Conservation (phyloP, 345 rosid genomes). For the Salix arbutifolia region DNA sequence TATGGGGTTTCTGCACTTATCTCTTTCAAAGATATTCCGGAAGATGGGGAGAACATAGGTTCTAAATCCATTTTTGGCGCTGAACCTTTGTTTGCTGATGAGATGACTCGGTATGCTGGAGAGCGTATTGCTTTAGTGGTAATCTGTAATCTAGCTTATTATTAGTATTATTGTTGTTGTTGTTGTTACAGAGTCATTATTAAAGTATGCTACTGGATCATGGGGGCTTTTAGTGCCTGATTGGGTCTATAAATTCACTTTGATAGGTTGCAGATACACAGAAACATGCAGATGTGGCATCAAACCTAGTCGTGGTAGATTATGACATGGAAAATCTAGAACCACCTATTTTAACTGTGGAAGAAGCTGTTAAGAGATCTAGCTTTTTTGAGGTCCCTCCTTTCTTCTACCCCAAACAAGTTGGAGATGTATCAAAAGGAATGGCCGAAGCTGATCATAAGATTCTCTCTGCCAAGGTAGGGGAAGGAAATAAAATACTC, state of each 20-base stretch:
- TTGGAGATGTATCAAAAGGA: constrained; percentile 67
- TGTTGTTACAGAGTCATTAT: too few relatives aligned
- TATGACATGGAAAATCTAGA: constrained; percentile 55
- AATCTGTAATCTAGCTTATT: constrained; percentile 11
- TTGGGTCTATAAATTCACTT: background rate
- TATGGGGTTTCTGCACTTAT: constrained; percentile 46
- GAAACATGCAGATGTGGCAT: constrained; percentile 70
- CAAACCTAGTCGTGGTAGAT: constrained; percentile 55
- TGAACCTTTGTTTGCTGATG: constrained; percentile 68
- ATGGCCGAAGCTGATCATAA: constrained; percentile 75
- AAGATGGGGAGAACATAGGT: constrained; percentile 66
- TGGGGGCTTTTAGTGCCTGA: too few relatives aligned
- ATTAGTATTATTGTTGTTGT: too few relatives aligned
- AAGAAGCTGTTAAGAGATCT: constrained; percentile 63
- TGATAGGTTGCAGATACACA: constrained; percentile 83
- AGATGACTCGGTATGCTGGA: constrained; percentile 56
- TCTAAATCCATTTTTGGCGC: constrained; percentile 33
- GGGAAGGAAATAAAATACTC: too few relatives aligned
- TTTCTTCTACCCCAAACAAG: constrained; percentile 41
- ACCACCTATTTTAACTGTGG: constrained; percentile 65
- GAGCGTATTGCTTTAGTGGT: constrained; percentile 81
- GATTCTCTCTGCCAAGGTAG: constrained; percentile 63
- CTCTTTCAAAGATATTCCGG: constrained; percentile 70
- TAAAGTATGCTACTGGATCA: too few relatives aligned
- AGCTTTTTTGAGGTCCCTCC: constrained; percentile 73